Evolutionary conservation across 768 basidiomycete species (phyloP), one percentile per base, ranked within the genome.

Genomic region (Boletus insuetus): DNA sequence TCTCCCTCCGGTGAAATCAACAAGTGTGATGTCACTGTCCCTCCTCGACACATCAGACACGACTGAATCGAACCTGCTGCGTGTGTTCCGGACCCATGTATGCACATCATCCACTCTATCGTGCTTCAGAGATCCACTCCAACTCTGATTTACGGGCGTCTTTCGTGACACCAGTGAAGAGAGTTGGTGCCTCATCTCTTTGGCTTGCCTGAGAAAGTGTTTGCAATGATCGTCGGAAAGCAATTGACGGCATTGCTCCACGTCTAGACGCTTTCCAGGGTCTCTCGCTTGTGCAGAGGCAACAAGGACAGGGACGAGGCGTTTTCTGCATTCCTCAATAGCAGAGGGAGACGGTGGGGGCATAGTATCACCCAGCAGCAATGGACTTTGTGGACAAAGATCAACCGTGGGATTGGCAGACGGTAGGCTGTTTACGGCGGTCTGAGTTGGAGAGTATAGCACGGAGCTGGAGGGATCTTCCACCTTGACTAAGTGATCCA

Each of bases 201-300:
- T 63, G 32, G 69, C 62, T 42, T 61, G 49, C 39, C 51, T 51
- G 19, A 72, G 35, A 11, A 70, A 58, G 16, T 17, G 12, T 35
- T 12, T 49, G 57, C 69, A 70, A 22, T 39, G 55, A 55, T 68
- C 62, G 29, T 72, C 70, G 24, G 69, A 64, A 41, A 70, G 65
- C 50, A 71, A 51, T 31, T n/a, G 46, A 41, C 47, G 52, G 35
- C 62, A 71, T 51, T 62, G 58, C 49, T 60, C 57, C 42, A 51
- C n/a, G 19, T 61, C 58, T 51, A 58, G 42, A 49, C 17, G 35
- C 26, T 29, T 58, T n/a, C 17, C 50, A 43, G 62, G 20, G 39
- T 57, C 58, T 56, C 50, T 66, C 53, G 56, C 53, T 34, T 52
- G 58, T 12, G 56, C 58, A 10, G 56, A 50, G 40, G 64, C 56